phyloP scores from a whole-genome alignment of 441 rosid species.

The Arabidopsis lyrata region DNA sequence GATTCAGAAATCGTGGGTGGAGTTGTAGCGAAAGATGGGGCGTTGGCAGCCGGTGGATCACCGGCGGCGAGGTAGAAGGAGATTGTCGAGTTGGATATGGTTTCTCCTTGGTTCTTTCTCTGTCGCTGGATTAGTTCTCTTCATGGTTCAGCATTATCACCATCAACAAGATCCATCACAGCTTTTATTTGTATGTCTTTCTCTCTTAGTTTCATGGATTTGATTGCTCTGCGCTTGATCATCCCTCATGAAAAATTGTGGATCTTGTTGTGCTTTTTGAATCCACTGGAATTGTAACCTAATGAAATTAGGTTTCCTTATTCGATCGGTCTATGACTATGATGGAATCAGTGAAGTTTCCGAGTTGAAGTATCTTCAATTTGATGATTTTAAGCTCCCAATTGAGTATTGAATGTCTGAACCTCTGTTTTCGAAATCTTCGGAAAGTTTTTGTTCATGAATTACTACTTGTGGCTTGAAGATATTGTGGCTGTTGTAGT shows the following conservation, averaged over 20 bases:
- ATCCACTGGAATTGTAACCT: slow-evolving; percentile 1
- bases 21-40: slow-evolving; percentile 63
- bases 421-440: not conserved
- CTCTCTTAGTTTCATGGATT: not conserved
- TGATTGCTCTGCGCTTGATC: slow-evolving; percentile 9
- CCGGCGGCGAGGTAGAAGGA: slow-evolving; percentile 98
- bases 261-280: slow-evolving; percentile 30
- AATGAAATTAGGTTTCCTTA: not conserved
- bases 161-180: slow-evolving; percentile 72
- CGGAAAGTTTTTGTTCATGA: not conserved
- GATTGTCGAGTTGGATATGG: slow-evolving; percentile 86
- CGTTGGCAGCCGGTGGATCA: slow-evolving; percentile 91
- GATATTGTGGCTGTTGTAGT: not conserved
- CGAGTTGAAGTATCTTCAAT: not conserved
- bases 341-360: slow-evolving; percentile 15
- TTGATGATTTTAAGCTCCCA: not conserved
- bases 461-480: not conserved
- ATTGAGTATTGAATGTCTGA: slow-evolving; percentile 4
- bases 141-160: slow-evolving; percentile 81
- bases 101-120: slow-evolving; percentile 71
- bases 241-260: not conserved
- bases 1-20: slow-evolving; percentile 39
- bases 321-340: not conserved
- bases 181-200: slow-evolving; percentile 52
- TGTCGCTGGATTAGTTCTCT: slow-evolving; percentile 77